A percentile compares a stretch with the other conserved stretches of the same genome.
These are phyloP conservation scores for Entophlyctis luteolus DNA, from an alignment of 192 early-diverging fungal genomes.

Conservation along the genomic window DNA sequence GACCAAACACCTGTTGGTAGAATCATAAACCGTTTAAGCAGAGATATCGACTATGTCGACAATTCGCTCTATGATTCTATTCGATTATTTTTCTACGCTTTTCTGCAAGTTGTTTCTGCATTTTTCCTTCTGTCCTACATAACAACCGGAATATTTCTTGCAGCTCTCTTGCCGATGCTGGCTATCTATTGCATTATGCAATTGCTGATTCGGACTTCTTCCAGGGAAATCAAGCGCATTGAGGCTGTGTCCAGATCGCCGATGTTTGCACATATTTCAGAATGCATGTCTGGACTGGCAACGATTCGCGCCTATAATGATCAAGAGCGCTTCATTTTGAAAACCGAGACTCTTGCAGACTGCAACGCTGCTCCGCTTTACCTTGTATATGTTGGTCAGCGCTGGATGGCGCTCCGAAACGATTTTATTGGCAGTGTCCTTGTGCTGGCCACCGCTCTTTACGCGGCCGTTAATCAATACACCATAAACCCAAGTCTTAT, in stretches of 20 bases:
- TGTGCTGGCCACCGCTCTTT: conserved; percentile 8
- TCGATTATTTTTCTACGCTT: conserved; percentile 14
- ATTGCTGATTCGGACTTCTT: conserved; percentile 14
- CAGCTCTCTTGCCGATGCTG: conserved; percentile 26
- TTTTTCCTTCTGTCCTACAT: conserved; percentile 11
- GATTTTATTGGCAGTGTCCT: conserved; percentile 18
- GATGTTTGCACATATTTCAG: conserved; percentile 60
- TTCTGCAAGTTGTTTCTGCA: conserved; percentile 9
- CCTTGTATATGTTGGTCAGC: conserved; percentile 10
- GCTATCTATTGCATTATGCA: conserved; percentile 17
- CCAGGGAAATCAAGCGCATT: conserved; percentile 80
- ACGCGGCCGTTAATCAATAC: neutral
- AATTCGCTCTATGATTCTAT: conserved; percentile 43
- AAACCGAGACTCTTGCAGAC: conserved; percentile 6
- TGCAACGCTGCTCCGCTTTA: conserved; percentile 6
- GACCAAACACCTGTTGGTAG: conserved; percentile 64
- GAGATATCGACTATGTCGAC: conserved; percentile 60
- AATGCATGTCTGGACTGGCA: conserved; percentile 68
- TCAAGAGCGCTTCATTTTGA: conserved; percentile 8
- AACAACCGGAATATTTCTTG: conserved; percentile 4
- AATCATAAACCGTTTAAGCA: conserved; percentile 56
- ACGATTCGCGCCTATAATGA: conserved; percentile 78
- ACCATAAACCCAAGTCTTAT: conserved; percentile 4
- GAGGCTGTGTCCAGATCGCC: conserved; percentile 79
- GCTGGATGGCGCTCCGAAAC: conserved; percentile 18